phyloP scores from a whole-genome alignment of 257 asterid genomes.

The Plectranthus barbatus region DNA sequence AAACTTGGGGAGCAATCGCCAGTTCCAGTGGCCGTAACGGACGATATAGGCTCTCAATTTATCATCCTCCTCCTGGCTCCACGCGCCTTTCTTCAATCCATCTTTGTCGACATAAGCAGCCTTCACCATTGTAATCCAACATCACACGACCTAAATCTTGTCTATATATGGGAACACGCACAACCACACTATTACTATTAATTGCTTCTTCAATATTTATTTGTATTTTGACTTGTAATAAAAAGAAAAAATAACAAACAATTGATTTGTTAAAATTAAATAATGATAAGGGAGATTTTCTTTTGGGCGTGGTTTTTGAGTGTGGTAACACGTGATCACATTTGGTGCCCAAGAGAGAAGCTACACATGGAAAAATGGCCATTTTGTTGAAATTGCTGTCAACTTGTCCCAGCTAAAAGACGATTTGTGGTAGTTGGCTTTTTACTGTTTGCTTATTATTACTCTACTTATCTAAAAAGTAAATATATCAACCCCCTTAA shows the following conservation, averaged over 20 bases:
- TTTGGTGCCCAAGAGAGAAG: neutral
- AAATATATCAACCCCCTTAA: no score
- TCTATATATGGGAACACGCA: constrained; percentile 1
- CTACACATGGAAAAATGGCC: neutral
- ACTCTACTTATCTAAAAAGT: no score
- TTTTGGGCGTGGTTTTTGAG: neutral
- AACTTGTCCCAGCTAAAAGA: neutral
- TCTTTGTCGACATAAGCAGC: constrained; percentile 19
- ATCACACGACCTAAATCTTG: constrained; percentile 1
- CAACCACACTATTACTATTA: no score
- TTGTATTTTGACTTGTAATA: constrained; percentile 9
- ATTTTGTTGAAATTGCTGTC: neutral
- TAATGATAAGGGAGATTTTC: no score
- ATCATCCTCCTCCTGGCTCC: constrained; percentile 48
- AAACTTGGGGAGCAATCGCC: constrained; percentile 40
- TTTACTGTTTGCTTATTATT: no score
- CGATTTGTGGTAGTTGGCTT: neutral
- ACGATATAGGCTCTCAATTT: constrained; percentile 28
- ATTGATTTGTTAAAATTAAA: no score
- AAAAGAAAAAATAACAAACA: no score
- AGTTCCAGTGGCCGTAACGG: constrained; percentile 36
- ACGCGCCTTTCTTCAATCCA: constrained; percentile 42
- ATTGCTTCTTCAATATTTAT: neutral
- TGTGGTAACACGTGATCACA: neutral
- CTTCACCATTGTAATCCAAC: constrained; percentile 14